These are phyloP conservation scores for Bigelowiella natans DNA, from an alignment of 78 protist genomes.

Conservation along the genomic window DNA sequence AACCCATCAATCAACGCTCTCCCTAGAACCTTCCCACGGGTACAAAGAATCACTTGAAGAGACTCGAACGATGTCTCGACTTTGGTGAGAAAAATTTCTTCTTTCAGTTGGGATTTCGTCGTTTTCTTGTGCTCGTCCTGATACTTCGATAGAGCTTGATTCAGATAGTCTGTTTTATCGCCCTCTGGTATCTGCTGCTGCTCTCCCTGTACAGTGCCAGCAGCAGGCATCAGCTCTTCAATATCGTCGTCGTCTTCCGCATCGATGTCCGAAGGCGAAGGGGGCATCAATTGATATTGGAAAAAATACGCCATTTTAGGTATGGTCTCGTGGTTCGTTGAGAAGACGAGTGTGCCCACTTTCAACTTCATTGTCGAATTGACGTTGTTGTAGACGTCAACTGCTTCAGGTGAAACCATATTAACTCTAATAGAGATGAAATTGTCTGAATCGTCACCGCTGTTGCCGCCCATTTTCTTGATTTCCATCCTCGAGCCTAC, in stretches of 20 bases:
- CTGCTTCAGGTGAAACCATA: not conserved
- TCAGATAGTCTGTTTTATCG: not conserved
- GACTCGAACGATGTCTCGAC: not conserved
- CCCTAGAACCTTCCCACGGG: not conserved
- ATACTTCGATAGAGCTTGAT: not conserved
- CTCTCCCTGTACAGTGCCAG: too few species aligned
- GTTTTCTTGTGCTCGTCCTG: not conserved
- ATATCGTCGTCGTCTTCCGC: not conserved
- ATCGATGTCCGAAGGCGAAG: not conserved
- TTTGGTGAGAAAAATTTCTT: not conserved
- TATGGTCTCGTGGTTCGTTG: not conserved
- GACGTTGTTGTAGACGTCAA: not conserved
- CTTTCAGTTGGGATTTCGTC: not conserved
- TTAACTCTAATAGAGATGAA: not conserved
- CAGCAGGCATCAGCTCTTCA: too few species aligned
- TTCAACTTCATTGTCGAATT: not conserved
- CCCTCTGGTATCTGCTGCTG: too few species aligned
- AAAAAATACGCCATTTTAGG: not conserved
- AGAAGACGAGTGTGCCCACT: not conserved
- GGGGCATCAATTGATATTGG: not conserved
- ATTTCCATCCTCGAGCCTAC: too few species aligned
- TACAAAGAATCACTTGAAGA: not conserved
- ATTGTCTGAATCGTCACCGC: too few species aligned
- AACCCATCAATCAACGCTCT: not conserved
- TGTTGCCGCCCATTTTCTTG: too few species aligned